Base-by-base conservation (phyloP, 306 rosid species). In the Fragaria iinumae region DNA sequence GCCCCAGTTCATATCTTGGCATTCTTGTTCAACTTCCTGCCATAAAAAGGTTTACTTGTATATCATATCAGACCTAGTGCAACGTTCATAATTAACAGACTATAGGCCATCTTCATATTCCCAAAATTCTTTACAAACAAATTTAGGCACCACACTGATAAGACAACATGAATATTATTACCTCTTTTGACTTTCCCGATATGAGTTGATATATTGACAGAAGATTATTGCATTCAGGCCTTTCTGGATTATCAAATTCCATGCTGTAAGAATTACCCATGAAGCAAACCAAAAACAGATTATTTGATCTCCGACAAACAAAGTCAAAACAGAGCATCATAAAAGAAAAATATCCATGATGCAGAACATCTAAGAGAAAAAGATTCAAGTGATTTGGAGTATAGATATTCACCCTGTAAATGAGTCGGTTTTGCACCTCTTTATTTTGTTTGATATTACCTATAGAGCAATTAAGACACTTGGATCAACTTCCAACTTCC, bases 361-460 rank as follows among this genome's bases (percentile, higher is more conserved):
- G 63, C 67, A 68, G 65, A 85, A 69, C 80, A 65, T 52, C 25
- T 32, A 87, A 67, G 38, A 8, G 14, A 17, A 72, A 64, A 78
- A 44, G 55, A 68, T 59, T 75, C 60, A 68, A 74, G 73, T 79
- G 64, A 78, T 82, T 25, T 45, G 70, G 74, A 72, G 72, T 69
- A 69, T 75, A 77, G 82, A 56, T 64, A 82, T 88, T 87, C 79
- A 94, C 98, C 97, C 85, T 20, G 91, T 74, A 84, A 90, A 86
- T 43, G 99, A 84, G 85, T 95, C 99, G 12, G 97, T 95, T 85
- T 95, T 95, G 92, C 99, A 95, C 70, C 97, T 96, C 76, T 95
- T 95, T 82, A 95, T 92, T 89, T 95, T 95, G 97, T 85, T 92
- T 71, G 81, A 87, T 86, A 95, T 89, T 71, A 88, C 89, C 98